These are phyloP conservation scores for Colletotrichum sp. DNA, from an alignment of 2,329 filamentous ascomycete genomes.

Conservation along the genomic window DNA sequence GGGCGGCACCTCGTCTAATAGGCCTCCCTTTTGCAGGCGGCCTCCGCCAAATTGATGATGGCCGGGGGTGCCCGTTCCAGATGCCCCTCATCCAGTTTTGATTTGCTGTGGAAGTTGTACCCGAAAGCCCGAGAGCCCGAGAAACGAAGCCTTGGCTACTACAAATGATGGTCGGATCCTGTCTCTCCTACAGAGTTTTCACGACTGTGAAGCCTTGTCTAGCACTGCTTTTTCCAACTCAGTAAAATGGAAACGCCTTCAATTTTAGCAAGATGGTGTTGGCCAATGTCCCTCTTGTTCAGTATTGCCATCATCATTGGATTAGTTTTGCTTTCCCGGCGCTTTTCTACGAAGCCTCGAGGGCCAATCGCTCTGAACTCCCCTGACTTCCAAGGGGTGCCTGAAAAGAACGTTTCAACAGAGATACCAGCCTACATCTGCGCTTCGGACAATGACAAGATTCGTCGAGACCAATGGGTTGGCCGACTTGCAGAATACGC, in stretches of 20 bases:
- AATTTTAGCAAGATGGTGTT: not conserved
- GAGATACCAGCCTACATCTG: not conserved
- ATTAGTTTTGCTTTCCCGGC: not conserved
- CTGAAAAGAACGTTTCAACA: not conserved
- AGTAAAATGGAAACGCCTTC: not conserved
- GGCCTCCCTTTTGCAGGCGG: not conserved
- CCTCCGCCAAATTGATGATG: not conserved
- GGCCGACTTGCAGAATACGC: not conserved
- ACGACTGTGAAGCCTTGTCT: not conserved
- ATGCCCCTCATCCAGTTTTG: accelerated
- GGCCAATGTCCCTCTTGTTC: not conserved
- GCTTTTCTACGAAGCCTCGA: not conserved
- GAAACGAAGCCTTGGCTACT: not conserved
- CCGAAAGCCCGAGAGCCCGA: not conserved
- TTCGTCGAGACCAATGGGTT: not conserved
- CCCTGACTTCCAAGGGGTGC: not conserved
- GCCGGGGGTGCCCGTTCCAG: not conserved
- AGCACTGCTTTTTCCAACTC: not conserved
- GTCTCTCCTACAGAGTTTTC: not conserved
- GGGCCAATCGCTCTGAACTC: not conserved
- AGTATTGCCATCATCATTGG: not conserved
- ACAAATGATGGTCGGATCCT: not conserved
- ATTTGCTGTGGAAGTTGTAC: not conserved
- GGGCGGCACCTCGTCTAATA: not conserved
- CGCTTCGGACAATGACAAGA: not conserved